phyloP scores from a whole-genome alignment of 148 eudicot genomes.

The Persicaria tinctoria region DNA sequence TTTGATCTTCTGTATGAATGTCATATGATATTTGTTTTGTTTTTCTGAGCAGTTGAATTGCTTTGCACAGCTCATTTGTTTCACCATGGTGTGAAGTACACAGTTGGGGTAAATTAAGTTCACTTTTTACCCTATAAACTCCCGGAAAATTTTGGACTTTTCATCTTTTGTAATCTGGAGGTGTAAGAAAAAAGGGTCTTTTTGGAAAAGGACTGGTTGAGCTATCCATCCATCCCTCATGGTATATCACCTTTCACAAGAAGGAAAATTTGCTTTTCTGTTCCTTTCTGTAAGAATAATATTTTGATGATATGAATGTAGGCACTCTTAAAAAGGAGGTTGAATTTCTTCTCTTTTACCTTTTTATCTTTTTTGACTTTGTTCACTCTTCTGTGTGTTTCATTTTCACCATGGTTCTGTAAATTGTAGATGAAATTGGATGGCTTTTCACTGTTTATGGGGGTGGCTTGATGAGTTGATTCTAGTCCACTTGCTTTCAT shows the following conservation, averaged over 20 bases:
- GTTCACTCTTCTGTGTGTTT: constrained; percentile 10
- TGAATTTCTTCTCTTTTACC: background rate
- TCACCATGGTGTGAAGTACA: constrained; percentile 10
- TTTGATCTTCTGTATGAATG: constrained; percentile 4
- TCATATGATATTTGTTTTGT: background rate
- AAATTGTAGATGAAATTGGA: background rate
- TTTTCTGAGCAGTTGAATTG: background rate
- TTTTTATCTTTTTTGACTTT: background rate
- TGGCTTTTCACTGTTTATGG: background rate
- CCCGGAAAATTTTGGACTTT: constrained; percentile 9
- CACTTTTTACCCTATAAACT: constrained; percentile 8
- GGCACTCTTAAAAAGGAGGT: constrained; percentile 9
- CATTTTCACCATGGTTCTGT: constrained; percentile 10
- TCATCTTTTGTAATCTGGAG: background rate
- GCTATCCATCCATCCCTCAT: constrained; percentile 10
- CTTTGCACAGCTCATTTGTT: constrained; percentile 1
- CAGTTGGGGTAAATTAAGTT: background rate
- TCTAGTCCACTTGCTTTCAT: too few relatives aligned
- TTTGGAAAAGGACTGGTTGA: constrained; percentile 12
- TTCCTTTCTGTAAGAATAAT: constrained; percentile 8
- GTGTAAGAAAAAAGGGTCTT: background rate
- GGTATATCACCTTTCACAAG: background rate
- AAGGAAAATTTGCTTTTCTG: constrained; percentile 2
- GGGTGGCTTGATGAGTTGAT: background rate
- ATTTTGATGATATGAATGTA: constrained; percentile 6